phyloP scores from a whole-genome alignment of 306 rosid species.

The Medicago arabica region DNA sequence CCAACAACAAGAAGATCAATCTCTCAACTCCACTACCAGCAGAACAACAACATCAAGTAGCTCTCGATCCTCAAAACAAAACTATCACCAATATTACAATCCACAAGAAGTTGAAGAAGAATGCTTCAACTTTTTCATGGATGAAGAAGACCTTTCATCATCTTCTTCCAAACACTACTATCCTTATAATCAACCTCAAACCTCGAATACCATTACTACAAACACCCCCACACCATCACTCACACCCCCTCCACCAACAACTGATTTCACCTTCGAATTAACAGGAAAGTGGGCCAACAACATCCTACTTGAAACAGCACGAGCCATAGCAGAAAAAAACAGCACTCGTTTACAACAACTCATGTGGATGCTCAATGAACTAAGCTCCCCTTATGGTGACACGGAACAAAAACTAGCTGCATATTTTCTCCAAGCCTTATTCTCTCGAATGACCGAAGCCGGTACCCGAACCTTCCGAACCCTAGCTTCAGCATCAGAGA shows the following conservation, averaged over 20 bases:
- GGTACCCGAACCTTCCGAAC: conserved; percentile 74
- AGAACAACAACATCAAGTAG: conserved; percentile 59
- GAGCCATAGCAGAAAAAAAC: conserved; percentile 76
- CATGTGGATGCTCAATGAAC: conserved; percentile 96
- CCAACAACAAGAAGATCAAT: conserved; percentile 60
- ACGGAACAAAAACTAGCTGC: conserved; percentile 77
- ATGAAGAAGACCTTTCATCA: conserved; percentile 92
- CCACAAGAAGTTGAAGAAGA: conserved; percentile 69
- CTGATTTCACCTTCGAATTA: conserved; percentile 57
- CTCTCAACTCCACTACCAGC: conserved; percentile 77
- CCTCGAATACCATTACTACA: conserved; percentile 39
- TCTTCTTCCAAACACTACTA: conserved; percentile 79
- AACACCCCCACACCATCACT: conserved; percentile 38
- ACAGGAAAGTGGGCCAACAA: conserved; percentile 76
- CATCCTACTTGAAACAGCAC: conserved; percentile 71
- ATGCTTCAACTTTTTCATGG: conserved; percentile 99
- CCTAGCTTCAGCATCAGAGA: conserved; percentile 68
- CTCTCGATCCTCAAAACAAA: conserved; percentile 74
- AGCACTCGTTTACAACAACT: conserved; percentile 70
- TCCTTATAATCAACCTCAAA: conserved; percentile 52
- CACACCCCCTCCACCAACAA: not conserved
- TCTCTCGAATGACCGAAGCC: conserved; percentile 75
- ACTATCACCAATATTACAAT: conserved; percentile 37
- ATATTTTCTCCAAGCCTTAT: conserved; percentile 84
- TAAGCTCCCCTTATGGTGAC: conserved; percentile 87